phyloP scores from a whole-genome alignment of 2,329 filamentous ascomycete species.

The Claviceps pazoutovae region DNA sequence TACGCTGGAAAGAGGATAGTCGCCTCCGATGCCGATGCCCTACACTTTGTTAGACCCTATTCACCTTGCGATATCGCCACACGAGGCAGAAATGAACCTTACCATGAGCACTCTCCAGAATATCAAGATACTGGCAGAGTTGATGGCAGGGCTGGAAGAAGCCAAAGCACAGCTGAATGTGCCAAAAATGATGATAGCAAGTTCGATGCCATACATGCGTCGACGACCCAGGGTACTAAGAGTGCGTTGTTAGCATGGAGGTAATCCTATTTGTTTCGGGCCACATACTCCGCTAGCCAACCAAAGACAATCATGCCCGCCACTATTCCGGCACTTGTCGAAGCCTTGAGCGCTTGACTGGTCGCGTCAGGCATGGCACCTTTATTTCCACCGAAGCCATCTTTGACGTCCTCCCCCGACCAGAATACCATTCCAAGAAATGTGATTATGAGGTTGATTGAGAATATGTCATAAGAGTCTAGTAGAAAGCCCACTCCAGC shows the following conservation, averaged over 20 bases:
- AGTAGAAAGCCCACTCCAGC: constrained; percentile 76
- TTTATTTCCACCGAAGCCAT: constrained; percentile 37
- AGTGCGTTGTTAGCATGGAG: constrained; percentile 7
- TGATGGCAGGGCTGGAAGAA: constrained; percentile 45
- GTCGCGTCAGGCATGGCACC: constrained; percentile 48
- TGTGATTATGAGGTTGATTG: constrained; percentile 58
- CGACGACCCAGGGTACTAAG: constrained; percentile 51
- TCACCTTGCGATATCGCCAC: background rate
- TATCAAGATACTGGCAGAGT: constrained; percentile 45
- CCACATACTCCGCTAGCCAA: constrained; percentile 52
- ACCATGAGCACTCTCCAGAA: constrained; percentile 68
- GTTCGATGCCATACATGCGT: constrained; percentile 69
- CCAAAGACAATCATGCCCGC: constrained; percentile 68
- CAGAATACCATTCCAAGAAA: constrained; percentile 69
- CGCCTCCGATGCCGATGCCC: constrained; percentile 66
- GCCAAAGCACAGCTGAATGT: constrained; percentile 54
- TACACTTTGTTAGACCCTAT: constrained; percentile 9
- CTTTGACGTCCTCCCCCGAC: constrained; percentile 28
- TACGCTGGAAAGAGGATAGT: constrained; percentile 68
- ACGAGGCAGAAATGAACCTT: constrained; percentile 9
- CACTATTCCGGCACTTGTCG: constrained; percentile 66
- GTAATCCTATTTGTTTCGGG: background rate
- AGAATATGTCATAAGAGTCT: constrained; percentile 71
- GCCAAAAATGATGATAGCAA: constrained; percentile 57
- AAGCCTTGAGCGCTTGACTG: constrained; percentile 66